These are phyloP conservation scores for Macrolepiota albuminosa DNA, from an alignment of 768 basidiomycete genomes.

Conservation along the genomic window DNA sequence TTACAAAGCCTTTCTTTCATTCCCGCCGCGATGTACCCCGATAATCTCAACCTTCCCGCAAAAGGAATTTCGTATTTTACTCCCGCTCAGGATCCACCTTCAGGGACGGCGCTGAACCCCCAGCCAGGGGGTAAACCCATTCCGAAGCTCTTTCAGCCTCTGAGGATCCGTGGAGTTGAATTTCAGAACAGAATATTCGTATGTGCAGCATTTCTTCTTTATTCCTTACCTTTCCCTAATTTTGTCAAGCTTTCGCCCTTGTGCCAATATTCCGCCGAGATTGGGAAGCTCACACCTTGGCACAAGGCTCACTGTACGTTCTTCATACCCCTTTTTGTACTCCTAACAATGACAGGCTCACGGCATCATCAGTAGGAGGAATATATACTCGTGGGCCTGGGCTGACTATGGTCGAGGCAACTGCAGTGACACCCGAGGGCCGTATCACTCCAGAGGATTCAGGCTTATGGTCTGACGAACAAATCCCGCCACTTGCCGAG, in stretches of 20 bases:
- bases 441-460: conserved; percentile 64
- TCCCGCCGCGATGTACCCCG: conserved; percentile 11
- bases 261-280: conserved; percentile 55
- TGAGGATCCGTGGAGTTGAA: conserved; percentile 47
- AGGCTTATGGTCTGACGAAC: conserved; percentile 62
- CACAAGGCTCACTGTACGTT: conserved; percentile 57
- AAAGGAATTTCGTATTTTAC: conserved; percentile 32
- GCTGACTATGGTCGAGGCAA: conserved; percentile 60
- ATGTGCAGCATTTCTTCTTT: conserved; percentile 12
- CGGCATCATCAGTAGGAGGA: conserved; percentile 37
- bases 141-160: conserved; percentile 44
- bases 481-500: conserved; percentile 38
- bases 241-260: conserved; percentile 43
- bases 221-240: neutral
- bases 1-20: neutral
- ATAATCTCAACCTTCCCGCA: conserved; percentile 15
- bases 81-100: conserved; percentile 37
- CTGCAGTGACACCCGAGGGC: conserved; percentile 54
- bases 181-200: conserved; percentile 56
- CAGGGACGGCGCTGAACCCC: conserved; percentile 38
- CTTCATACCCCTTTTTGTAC: conserved; percentile 15
- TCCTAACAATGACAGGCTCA: neutral
- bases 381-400: conserved; percentile 53
- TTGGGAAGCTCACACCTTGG: conserved; percentile 52
- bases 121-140: conserved; percentile 33